phyloP scores from a whole-genome alignment of 352 stramenopile species.

The Globisporangium apiculatum region DNA sequence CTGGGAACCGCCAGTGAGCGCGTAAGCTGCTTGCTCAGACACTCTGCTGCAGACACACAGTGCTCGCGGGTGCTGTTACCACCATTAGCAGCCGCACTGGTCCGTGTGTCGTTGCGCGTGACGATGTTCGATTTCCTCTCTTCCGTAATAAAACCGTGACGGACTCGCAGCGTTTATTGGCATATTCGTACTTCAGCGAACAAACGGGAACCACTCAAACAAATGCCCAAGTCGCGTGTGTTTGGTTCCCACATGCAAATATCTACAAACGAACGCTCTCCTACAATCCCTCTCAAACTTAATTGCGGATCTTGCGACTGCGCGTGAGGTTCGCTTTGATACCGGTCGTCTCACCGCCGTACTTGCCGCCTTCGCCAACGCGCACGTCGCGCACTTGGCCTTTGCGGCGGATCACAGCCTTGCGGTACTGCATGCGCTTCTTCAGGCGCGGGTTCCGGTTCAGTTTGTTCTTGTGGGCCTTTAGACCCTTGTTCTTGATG shows the following conservation, averaged over 20 bases:
- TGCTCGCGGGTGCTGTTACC: too few species aligned
- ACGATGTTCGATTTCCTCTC: background rate
- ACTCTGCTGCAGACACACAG: background rate
- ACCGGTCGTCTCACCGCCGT: conserved; percentile 85
- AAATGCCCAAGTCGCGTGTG: too few species aligned
- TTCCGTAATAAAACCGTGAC: conserved; percentile 10
- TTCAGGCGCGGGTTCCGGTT: conserved; percentile 98
- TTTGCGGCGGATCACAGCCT: conserved; percentile 96
- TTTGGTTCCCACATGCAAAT: too few species aligned
- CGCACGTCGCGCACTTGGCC: conserved; percentile 94
- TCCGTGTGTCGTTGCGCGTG: background rate
- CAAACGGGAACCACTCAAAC: too few species aligned
- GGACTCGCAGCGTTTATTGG: conserved; percentile 2
- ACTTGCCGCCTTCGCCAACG: conserved; percentile 78
- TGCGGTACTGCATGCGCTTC: conserved; percentile 97
- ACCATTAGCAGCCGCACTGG: too few species aligned
- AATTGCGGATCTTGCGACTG: conserved; percentile 89
- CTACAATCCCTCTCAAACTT: conserved; percentile 11
- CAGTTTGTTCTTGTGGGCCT: conserved; percentile 97
- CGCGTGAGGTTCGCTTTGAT: conserved; percentile 87
- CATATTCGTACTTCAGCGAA: too few species aligned
- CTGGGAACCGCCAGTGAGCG: conserved; percentile 69
- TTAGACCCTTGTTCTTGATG: conserved; percentile 98
- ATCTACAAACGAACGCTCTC: too few species aligned
- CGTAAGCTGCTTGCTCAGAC: conserved; percentile 13